Conservation (phyloP, 2,329 filamentous ascomycete species). For the Xylariaceae sp. region DNA sequence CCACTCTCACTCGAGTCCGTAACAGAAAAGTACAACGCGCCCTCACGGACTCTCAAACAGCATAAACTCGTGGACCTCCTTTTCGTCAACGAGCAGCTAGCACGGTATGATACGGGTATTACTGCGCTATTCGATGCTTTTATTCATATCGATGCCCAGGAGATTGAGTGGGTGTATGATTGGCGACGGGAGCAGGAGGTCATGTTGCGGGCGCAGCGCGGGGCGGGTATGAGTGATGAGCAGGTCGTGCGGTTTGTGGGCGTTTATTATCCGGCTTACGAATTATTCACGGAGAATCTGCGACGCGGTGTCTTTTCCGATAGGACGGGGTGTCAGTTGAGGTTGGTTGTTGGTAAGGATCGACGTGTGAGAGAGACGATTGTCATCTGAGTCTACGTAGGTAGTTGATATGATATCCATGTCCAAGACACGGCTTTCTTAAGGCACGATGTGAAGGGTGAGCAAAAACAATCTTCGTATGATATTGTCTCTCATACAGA, state of each 20-base stretch:
- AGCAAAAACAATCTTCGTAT: conserved; percentile 3
- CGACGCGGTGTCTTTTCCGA: conserved; percentile 50
- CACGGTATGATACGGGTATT: conserved; percentile 41
- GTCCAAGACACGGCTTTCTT: too few relatives aligned
- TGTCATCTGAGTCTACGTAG: conserved; percentile 38
- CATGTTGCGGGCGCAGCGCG: conserved; percentile 59
- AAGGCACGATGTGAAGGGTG: neutral
- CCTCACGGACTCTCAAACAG: conserved; percentile 43
- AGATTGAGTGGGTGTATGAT: conserved; percentile 70
- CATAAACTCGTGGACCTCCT: conserved; percentile 47
- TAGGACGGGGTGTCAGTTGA: conserved; percentile 51
- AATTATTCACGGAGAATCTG: conserved; percentile 59
- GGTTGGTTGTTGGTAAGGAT: conserved; percentile 56
- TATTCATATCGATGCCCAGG: conserved; percentile 61
- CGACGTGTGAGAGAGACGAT: conserved; percentile 54
- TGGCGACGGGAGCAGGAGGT: conserved; percentile 82
- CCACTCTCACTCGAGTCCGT: conserved; percentile 50
- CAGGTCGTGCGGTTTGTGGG: conserved; percentile 71
- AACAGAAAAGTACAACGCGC: conserved; percentile 47
- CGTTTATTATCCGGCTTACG: conserved; percentile 66
- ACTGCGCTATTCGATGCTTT: conserved; percentile 50
- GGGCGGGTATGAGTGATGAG: conserved; percentile 75
- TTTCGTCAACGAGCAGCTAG: conserved; percentile 46
- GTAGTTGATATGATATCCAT: too few relatives aligned
- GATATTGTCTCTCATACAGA: conserved; percentile 1